Evolutionary conservation across 495 filamentous ascomycete genomes (phyloP).

Genomic region (Immersiella caudata): DNA sequence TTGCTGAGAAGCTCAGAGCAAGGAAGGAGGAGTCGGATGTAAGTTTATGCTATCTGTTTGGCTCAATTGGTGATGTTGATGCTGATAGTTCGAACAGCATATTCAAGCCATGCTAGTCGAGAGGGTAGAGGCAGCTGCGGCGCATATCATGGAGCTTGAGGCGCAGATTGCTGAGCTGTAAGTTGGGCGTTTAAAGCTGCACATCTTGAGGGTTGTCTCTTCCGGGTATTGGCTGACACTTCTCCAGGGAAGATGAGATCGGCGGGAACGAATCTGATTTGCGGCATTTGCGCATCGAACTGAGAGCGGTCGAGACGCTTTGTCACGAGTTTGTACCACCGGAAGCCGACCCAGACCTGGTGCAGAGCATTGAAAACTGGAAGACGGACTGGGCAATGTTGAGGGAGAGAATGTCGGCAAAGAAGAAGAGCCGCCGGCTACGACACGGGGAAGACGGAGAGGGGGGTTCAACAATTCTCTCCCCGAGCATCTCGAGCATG

Average conservation of each 20-base stretch:
- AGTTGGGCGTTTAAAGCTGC: constrained; percentile 22
- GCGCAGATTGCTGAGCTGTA: constrained; percentile 51
- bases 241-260: constrained; percentile 35
- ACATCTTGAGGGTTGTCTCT: not conserved
- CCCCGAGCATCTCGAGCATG: not conserved
- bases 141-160: constrained; percentile 55
- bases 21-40: constrained; percentile 56
- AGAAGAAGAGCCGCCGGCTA: constrained; percentile 24
- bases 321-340: constrained; percentile 43
- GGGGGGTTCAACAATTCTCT: constrained; percentile 2
- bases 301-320: constrained; percentile 58
- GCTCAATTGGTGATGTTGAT: not conserved
- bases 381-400: constrained; percentile 47
- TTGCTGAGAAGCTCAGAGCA: constrained; percentile 42
- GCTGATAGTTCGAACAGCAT: constrained; percentile 40
- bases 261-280: constrained; percentile 43
- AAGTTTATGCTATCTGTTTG: constrained; percentile 23
- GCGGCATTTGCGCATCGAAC: constrained; percentile 54
- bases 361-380: constrained; percentile 50
- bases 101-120: constrained; percentile 55
- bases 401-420: constrained; percentile 31
- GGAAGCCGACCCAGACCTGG: constrained; percentile 44
- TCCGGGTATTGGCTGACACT: not conserved
- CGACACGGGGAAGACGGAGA: not conserved
- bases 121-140: constrained; percentile 54